Evolutionary conservation across 495 filamentous ascomycete species (phyloP).

Genomic region (Lentithecium fluviatile): DNA sequence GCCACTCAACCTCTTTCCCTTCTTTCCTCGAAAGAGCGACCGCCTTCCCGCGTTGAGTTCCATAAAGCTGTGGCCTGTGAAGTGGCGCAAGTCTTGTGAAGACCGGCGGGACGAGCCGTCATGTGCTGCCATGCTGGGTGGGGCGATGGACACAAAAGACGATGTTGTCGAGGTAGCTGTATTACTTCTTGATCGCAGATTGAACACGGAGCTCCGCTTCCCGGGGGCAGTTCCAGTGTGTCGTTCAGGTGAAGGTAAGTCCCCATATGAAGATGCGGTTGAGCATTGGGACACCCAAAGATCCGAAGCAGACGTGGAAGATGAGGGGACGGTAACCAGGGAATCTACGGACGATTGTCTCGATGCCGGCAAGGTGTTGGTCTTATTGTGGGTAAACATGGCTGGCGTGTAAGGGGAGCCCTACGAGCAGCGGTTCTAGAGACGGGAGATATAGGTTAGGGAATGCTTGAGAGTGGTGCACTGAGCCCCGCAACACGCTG

Average conservation of each 20-base stretch:
- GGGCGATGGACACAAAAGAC: constrained; percentile 27
- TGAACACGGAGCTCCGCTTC: constrained; percentile 36
- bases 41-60: constrained; percentile 15
- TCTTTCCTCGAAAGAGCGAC: constrained; percentile 31
- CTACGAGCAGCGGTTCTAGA: constrained; percentile 2
- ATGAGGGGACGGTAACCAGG: constrained; percentile 23
- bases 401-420: constrained; percentile 17
- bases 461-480: constrained; percentile 15
- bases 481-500: constrained; percentile 29
- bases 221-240: constrained; percentile 12
- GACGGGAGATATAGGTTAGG: constrained; percentile 24
- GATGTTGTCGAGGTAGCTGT: constrained; percentile 31
- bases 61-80: constrained; percentile 18
- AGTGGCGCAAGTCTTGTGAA: constrained; percentile 24
- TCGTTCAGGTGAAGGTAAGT: constrained; percentile 26
- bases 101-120: constrained; percentile 17
- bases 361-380: constrained; percentile 23
- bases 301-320: constrained; percentile 28
- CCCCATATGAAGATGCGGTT: constrained; percentile 24
- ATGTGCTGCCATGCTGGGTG: constrained; percentile 17
- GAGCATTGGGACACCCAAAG: constrained; percentile 30
- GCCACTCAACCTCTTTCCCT: constrained; percentile 24
- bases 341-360: constrained; percentile 34
- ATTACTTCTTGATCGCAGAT: constrained; percentile 35
- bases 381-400: constrained; percentile 37